phyloP scores from a whole-genome alignment of 1,139 yeast genomes.

The Nakaseomyces kungkrabaensis region DNA sequence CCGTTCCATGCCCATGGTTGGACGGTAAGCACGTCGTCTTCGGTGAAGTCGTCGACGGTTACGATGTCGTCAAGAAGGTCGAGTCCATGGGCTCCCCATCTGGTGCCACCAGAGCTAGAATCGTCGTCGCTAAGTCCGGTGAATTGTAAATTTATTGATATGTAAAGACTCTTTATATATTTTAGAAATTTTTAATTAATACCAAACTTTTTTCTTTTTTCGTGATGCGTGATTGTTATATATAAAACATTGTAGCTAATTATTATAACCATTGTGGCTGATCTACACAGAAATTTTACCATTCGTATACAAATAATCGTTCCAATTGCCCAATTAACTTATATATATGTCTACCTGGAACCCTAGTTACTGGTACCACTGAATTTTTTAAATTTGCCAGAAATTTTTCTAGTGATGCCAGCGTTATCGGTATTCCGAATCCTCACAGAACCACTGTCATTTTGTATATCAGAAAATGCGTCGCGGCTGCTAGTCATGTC shows the following conservation, averaged over 20 bases:
- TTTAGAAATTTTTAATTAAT: too few species aligned
- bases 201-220: too few species aligned
- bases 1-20: conserved; percentile 92
- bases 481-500: conserved; percentile 8
- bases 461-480: conserved; percentile 5
- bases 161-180: too few species aligned
- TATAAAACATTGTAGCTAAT: too few species aligned
- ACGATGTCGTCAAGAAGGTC: conserved; percentile 83
- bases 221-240: too few species aligned
- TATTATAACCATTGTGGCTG: too few species aligned
- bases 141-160: conserved; percentile 41
- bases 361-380: background rate
- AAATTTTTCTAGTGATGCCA: conserved; percentile 1
- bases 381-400: conserved; percentile 1
- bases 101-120: conserved; percentile 73
- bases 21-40: conserved; percentile 99
- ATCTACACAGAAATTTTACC: too few species aligned
- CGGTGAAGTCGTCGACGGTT: conserved; percentile 91
- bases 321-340: too few species aligned
- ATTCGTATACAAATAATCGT: too few species aligned
- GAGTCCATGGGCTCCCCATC: conserved; percentile 76
- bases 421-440: background rate
- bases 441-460: conserved; percentile 12
- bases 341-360: too few species aligned
- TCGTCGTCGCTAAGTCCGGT: conserved; percentile 78